Conservation (phyloP, 2,329 filamentous ascomycete genomes). For the Botrytis hyacinthi region DNA sequence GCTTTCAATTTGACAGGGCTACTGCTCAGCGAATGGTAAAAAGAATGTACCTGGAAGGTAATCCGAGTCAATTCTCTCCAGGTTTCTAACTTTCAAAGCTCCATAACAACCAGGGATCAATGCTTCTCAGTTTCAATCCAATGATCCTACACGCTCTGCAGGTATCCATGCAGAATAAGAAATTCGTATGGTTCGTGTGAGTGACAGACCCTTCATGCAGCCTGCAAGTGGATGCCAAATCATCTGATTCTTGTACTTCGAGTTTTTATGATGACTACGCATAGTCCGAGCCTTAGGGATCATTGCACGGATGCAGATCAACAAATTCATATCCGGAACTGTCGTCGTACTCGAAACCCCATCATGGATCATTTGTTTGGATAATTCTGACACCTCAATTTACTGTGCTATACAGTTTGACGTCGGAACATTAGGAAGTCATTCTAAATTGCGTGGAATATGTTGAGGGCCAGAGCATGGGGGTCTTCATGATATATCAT, state of each 20-base stretch:
- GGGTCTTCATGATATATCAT: neutral
- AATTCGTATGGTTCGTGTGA: neutral
- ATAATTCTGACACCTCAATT: neutral
- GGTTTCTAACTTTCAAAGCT: neutral
- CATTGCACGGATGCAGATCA: neutral
- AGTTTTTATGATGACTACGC: neutral
- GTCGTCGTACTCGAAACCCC: neutral
- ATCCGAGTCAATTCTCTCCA: neutral
- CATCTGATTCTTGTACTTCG: neutral
- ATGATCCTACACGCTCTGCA: neutral
- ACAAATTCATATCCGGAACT: neutral
- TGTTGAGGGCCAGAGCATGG: neutral
- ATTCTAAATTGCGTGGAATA: neutral
- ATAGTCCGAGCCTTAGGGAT: neutral
- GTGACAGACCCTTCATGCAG: conserved; percentile 18
- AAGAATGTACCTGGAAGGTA: neutral
- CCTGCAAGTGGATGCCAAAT: conserved; percentile 1
- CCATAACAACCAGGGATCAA: neutral
- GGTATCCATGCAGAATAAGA: neutral
- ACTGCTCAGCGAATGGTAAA: neutral
- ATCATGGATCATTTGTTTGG: neutral
- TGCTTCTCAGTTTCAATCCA: neutral
- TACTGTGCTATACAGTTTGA: neutral
- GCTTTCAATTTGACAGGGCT: neutral
- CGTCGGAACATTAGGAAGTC: neutral